A percentile compares a stretch with the other conserved stretches of the same genome.
Evolutionary conservation across 192 early-diverging fungal genomes (phyloP).

Genomic region (Podila horticola): DNA sequence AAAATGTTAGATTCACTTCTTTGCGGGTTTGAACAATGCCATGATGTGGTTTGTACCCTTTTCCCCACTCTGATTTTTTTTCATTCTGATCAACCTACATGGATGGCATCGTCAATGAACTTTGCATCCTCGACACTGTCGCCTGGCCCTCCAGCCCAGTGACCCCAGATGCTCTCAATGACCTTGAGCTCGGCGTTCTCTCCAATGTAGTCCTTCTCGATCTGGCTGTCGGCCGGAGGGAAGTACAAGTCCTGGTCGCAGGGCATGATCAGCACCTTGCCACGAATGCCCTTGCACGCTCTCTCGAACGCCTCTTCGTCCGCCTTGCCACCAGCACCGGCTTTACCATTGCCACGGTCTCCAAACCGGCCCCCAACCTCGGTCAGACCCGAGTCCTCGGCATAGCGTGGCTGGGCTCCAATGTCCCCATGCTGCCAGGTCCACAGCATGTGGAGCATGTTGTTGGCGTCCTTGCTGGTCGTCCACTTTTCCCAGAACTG

Average conservation of each 20-base stretch:
- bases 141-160: constrained; percentile 36
- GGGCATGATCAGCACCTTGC: constrained; percentile 29
- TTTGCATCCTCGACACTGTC: constrained; percentile 22
- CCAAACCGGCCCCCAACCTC: not conserved
- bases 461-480: constrained; percentile 33
- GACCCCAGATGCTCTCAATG: constrained; percentile 39
- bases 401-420: constrained; percentile 24
- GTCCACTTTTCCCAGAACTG: constrained; percentile 41
- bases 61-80: no score
- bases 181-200: constrained; percentile 28
- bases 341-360: not conserved
- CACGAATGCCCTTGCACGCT: not conserved
- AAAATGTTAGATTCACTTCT: not conserved
- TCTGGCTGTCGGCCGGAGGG: constrained; percentile 32
- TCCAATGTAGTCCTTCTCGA: constrained; percentile 33
- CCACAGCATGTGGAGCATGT: constrained; percentile 39
- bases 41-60: no score
- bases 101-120: constrained; percentile 31
- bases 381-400: not conserved
- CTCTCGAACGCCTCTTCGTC: not conserved
- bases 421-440: constrained; percentile 28
- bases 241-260: constrained; percentile 20
- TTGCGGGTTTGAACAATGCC: no score
- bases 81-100: constrained; percentile 6
- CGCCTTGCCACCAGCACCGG: not conserved